A percentile compares a stretch with the other conserved stretches of the same genome.
Conservation (phyloP, 129 eudicot species). For the Flaveria robusta region DNA sequence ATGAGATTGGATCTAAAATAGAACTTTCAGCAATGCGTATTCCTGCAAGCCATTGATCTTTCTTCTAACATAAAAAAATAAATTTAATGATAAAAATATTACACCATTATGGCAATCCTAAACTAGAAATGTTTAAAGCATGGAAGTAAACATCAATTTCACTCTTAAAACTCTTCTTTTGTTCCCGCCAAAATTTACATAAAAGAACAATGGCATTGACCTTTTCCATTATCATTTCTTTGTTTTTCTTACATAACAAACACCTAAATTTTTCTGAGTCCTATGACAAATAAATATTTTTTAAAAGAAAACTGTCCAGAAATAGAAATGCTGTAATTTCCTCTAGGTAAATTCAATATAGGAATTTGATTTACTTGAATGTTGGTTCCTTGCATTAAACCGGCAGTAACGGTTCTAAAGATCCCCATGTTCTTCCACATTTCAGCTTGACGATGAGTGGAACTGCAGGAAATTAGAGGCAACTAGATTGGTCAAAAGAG, state of each 20-base stretch:
- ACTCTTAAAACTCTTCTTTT: constrained; percentile 4
- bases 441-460: constrained; percentile 83
- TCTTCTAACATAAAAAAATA: no score
- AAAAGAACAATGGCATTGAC: constrained; percentile 18
- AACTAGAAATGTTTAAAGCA: neutral
- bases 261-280: neutral
- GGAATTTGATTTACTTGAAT: neutral
- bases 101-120: no score
- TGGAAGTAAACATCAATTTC: neutral
- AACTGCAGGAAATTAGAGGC: constrained; percentile 51
- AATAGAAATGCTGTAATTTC: neutral
- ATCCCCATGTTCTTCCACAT: constrained; percentile 93
- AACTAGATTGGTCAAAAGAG: constrained; percentile 4
- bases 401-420: constrained; percentile 63
- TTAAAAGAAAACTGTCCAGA: neutral
- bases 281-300: constrained; percentile 11
- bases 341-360: neutral
- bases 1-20: no score
- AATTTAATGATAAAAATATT: no score
- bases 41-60: no score
- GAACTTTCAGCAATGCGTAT: no score
- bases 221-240: neutral
- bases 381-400: constrained; percentile 25
- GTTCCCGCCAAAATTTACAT: constrained; percentile 24
- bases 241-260: constrained; percentile 17